phyloP scores from a whole-genome alignment of 2,329 filamentous ascomycete species.

The Penicillium sp. region DNA sequence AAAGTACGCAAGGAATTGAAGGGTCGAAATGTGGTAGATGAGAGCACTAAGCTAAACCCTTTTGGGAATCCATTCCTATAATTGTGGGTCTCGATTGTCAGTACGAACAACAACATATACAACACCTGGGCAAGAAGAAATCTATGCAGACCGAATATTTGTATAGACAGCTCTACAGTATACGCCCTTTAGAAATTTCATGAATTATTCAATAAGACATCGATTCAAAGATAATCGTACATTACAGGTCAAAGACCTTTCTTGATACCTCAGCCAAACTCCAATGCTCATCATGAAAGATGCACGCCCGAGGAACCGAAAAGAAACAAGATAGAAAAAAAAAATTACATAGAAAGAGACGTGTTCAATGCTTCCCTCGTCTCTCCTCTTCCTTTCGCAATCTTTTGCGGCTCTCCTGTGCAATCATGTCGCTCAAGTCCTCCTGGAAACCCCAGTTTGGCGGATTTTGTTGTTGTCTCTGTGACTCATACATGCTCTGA shows the following conservation, averaged over 20 bases:
- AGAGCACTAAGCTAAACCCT: not conserved
- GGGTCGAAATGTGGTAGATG: not conserved
- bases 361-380: conserved; percentile 54
- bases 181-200: too few relatives aligned
- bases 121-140: too few relatives aligned
- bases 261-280: conserved; percentile 1
- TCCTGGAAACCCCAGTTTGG: conserved; percentile 78
- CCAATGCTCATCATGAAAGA: conserved; percentile 1
- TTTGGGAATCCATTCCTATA: not conserved
- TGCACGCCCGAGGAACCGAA: not conserved
- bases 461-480: conserved; percentile 63
- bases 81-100: not conserved
- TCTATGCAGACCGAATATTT: too few relatives aligned
- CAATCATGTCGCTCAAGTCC: conserved; percentile 93
- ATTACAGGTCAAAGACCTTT: not conserved
- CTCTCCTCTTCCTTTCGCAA: conserved; percentile 84
- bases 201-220: not conserved
- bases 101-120: not conserved
- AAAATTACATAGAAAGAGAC: not conserved
- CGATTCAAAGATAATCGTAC: not conserved
- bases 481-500: conserved; percentile 72
- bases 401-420: conserved; percentile 84
- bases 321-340: not conserved
- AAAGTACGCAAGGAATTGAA: not conserved
- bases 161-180: too few relatives aligned